Conservation (phyloP, 2,329 filamentous ascomycete species). For the Penicillium sp. region DNA sequence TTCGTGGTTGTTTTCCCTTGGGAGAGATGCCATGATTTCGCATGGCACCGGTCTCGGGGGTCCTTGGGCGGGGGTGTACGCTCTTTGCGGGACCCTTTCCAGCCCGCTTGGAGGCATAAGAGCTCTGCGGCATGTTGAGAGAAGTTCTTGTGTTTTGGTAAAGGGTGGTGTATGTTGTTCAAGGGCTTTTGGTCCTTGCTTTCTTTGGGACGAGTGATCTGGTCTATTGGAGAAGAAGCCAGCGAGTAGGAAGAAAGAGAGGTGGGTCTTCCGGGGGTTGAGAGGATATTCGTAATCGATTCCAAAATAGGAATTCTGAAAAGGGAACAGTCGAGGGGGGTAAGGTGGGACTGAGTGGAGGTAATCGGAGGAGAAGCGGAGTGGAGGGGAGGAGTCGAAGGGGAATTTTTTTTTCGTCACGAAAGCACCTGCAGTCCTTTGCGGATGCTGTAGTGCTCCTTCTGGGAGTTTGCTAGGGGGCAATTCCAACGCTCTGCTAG, state of each 20-base stretch:
- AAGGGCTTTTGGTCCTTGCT: constrained; percentile 3
- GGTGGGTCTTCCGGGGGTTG: not conserved
- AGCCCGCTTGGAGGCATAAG: constrained; percentile 30
- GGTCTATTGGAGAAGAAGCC: not conserved
- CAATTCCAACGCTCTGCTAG: constrained; percentile 62
- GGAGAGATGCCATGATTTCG: constrained; percentile 25
- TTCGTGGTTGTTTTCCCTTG: constrained; percentile 27
- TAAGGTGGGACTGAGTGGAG: constrained; percentile 15
- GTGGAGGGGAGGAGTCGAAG: constrained; percentile 14
- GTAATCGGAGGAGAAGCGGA: constrained; percentile 13
- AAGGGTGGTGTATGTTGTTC: not conserved
- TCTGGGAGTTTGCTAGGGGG: constrained; percentile 42
- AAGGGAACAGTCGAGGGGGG: constrained; percentile 10
- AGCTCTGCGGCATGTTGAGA: constrained; percentile 27
- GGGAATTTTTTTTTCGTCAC: constrained; percentile 19
- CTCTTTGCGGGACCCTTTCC: constrained; percentile 29
- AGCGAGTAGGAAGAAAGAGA: not conserved
- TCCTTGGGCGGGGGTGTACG: constrained; percentile 22
- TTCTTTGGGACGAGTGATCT: not conserved
- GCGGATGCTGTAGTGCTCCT: constrained; percentile 41
- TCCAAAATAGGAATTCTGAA: constrained; percentile 2
- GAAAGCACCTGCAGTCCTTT: constrained; percentile 41
- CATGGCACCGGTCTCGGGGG: constrained; percentile 24
- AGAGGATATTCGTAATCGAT: not conserved
- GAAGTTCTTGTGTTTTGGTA: not conserved